phyloP scores from a whole-genome alignment of 768 basidiomycete genomes.

The Termitomyces sp. region DNA sequence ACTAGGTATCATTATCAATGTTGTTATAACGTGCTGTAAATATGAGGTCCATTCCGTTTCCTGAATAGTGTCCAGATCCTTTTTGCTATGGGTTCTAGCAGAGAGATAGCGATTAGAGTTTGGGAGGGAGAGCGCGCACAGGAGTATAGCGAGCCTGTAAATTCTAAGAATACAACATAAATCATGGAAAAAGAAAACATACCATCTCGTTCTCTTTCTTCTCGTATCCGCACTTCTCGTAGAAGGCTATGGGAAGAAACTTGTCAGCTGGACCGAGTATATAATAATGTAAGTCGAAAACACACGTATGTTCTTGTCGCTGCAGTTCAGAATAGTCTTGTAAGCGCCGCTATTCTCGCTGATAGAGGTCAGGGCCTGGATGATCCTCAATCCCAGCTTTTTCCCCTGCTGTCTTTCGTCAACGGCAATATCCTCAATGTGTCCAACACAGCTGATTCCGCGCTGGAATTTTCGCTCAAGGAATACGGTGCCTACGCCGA shows the following conservation, averaged over 20 bases:
- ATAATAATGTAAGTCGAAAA: conserved; percentile 15
- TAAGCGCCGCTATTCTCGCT: conserved; percentile 81
- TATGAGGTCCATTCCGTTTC: neutral
- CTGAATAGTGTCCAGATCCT: neutral
- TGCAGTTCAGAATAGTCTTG: conserved; percentile 98
- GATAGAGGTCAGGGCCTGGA: conserved; percentile 80
- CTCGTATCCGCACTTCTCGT: conserved; percentile 92
- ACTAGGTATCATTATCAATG: neutral
- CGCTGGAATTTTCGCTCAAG: conserved; percentile 94
- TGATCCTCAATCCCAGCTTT: conserved; percentile 84
- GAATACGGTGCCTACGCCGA: conserved; percentile 79
- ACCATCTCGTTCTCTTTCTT: conserved; percentile 97
- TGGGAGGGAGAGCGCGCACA: conserved; percentile 31
- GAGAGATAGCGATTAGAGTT: conserved; percentile 21
- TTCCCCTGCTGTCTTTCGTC: conserved; percentile 84
- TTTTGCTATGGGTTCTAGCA: neutral
- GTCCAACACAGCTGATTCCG: conserved; percentile 80
- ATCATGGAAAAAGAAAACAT: conserved; percentile 11
- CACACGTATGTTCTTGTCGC: conserved; percentile 86
- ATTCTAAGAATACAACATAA: neutral
- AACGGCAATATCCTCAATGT: conserved; percentile 99
- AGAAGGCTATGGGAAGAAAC: conserved; percentile 70
- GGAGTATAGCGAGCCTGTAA: conserved; percentile 58
- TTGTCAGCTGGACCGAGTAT: neutral
- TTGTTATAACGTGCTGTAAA: neutral